Evolutionary conservation across 2,329 filamentous ascomycete species (phyloP), one percentile per base, ranked within the genome.

Genomic region (Phialocephala sp.): DNA sequence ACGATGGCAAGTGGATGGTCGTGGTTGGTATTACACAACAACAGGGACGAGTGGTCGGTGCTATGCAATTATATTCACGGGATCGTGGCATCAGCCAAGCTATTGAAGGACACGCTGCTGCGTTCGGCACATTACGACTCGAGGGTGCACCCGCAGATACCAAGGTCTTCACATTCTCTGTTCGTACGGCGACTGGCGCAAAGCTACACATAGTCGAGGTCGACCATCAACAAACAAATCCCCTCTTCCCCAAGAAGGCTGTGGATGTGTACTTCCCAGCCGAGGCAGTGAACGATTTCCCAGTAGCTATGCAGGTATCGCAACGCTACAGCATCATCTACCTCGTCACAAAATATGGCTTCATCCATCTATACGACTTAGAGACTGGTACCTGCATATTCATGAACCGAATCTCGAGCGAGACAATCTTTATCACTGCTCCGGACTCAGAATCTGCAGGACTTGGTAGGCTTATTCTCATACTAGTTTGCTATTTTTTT

Each of bases 391-490:
- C 91, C 14, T 96, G 93, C 78, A 95, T 99, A 77, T 99, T 97
- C 87, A 96, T 99, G 93, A 99, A 99, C 85, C 91, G 96, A 74
- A 99, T 99, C 76, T 99, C 95, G 39, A 97, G 93, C 83, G 95
- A 99, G 78, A 99, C 95, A 32, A 98, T 99, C 78, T 99, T 99
- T 82, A 96, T 94, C 32, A 97, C 94, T 22, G 91, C 92, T 56
- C 83, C 89, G 41, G 95, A 99, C 77, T 86, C 87, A 62, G 89
- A 93, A 24, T 96, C 93, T 20, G 88, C 90, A 55, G 96, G 96
- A 73, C 91, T 99, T 69, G 63, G 65, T 67, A 67, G 8, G 45
- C 63, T 24, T 18, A 8, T 2, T 15, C 39, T 39, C 36, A 8
- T n/a, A n/a, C 18, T 18, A 59, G 4, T 18, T 6, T 41, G 12